Evolutionary conservation across 495 filamentous ascomycete genomes (phyloP), one percentile per base, ranked within the genome.

Genomic region (Aspergillus heteromorphus): DNA sequence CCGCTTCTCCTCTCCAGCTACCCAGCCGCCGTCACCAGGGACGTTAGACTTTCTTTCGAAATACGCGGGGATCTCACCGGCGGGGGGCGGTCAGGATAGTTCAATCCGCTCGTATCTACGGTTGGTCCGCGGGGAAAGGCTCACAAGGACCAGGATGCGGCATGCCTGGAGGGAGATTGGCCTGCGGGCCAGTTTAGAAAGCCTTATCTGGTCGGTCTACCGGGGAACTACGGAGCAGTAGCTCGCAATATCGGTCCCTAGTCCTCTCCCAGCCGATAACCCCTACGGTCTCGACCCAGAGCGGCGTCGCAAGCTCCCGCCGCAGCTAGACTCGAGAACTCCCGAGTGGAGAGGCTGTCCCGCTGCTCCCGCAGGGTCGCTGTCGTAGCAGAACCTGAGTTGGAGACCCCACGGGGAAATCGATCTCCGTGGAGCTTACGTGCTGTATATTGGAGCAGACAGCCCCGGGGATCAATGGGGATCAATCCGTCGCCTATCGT

Each of bases 351-450:
- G 43, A 47, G 9, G 23, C 21, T 47, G 43, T 47, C 20, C 43
- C 23, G 43, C 43, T 25, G 19, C 19, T 47, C 20, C 43, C 23
- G 43, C 43, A 47, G 19, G 43, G 29, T 8, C 14, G 43, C 27
- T 27, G 6, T 25, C 23, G 21, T 7, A 47, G 21, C 21, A 47
- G 23, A n/a, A 4, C 16, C 21, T 47, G 43, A 27, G 21, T 27
- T 29, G 43, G 43, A 27, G 43, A 47, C 43, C 43, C 43, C 43
- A 29, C 27, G 43, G 43, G 43, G 43, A 27, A 38, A 47, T 27
- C 21, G 23, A 27, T 47, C 43, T 47, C 27, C 43, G 43, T 47
- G 23, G 23, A 27, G 43, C 27, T 47, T 47, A 23, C 43, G 43
- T 16, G n/a, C 14, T 27, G 10, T 23, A 8, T 27, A 21, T 45